Conservation (phyloP, 345 rosid genomes). For the Tarenaya hassleriana region DNA sequence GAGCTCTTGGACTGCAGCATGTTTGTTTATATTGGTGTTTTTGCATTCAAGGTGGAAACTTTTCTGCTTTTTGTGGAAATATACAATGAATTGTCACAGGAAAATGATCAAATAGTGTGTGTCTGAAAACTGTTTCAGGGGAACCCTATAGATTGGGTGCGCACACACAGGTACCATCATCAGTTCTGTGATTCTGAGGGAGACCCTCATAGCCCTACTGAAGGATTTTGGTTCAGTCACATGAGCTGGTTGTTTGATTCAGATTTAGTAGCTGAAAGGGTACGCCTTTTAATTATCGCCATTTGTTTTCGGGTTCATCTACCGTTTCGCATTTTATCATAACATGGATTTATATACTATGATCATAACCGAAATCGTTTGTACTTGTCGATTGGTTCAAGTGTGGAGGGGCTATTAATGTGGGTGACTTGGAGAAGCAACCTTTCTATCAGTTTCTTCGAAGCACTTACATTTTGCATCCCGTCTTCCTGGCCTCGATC, state of each 20-base stretch:
- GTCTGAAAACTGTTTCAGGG: no score
- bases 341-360: not conserved
- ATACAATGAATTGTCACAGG: no score
- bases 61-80: not conserved
- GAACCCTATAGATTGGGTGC: conserved; percentile 85
- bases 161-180: conserved; percentile 92
- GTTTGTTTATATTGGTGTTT: no score
- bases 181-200: conserved; percentile 78
- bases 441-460: conserved; percentile 63
- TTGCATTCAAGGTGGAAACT: not conserved
- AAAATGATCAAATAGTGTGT: no score
- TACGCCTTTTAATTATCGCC: no score
- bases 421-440: conserved; percentile 77
- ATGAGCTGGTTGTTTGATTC: conserved; percentile 80
- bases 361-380: conserved; percentile 5
- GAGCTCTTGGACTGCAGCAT: no score
- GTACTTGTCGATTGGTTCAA: no score
- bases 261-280: conserved; percentile 46
- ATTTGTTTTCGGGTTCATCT: no score
- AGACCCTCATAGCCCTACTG: conserved; percentile 90
- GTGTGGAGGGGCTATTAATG: conserved; percentile 81
- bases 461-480: conserved; percentile 64
- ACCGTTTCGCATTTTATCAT: no score
- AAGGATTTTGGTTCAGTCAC: conserved; percentile 94
- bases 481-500: conserved; percentile 49